phyloP scores from a whole-genome alignment of 2,329 filamentous ascomycete genomes.

The Lasiodiplodia sp. region DNA sequence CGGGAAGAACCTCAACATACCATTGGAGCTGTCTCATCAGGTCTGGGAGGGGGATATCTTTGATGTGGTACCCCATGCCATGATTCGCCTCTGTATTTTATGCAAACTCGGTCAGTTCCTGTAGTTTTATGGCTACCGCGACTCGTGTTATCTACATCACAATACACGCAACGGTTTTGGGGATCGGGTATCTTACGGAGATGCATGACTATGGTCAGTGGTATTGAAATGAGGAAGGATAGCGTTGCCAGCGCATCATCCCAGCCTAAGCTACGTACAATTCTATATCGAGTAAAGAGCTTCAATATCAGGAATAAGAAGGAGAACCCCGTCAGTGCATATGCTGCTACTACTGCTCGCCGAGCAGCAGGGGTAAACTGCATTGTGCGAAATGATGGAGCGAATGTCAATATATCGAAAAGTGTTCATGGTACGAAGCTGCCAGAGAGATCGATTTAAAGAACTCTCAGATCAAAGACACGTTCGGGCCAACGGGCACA shows the following conservation, averaged over 20 bases:
- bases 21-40: background rate
- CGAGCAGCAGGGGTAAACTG: slow-evolving; percentile 1
- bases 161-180: background rate
- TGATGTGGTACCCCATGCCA: slow-evolving; percentile 5
- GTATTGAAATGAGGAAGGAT: slow-evolving; percentile 1
- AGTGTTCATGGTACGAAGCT: background rate
- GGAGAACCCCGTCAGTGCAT: background rate
- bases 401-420: background rate
- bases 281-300: slow-evolving; percentile 9
- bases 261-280: slow-evolving; percentile 16
- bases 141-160: background rate
- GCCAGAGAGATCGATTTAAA: slow-evolving; percentile 7
- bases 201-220: slow-evolving; percentile 12
- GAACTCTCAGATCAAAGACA: background rate
- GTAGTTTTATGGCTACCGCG: background rate
- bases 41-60: background rate
- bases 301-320: slow-evolving; percentile 21
- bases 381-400: background rate
- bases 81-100: slow-evolving; percentile 20
- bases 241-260: slow-evolving; percentile 15
- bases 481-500: background rate
- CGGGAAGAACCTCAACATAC: background rate
- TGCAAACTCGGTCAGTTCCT: background rate
- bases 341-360: background rate
- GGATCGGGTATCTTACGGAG: slow-evolving; percentile 10